These are phyloP conservation scores for Chondrus crispus DNA, from an alignment of 23 red algal species.

Conservation along the genomic window DNA sequence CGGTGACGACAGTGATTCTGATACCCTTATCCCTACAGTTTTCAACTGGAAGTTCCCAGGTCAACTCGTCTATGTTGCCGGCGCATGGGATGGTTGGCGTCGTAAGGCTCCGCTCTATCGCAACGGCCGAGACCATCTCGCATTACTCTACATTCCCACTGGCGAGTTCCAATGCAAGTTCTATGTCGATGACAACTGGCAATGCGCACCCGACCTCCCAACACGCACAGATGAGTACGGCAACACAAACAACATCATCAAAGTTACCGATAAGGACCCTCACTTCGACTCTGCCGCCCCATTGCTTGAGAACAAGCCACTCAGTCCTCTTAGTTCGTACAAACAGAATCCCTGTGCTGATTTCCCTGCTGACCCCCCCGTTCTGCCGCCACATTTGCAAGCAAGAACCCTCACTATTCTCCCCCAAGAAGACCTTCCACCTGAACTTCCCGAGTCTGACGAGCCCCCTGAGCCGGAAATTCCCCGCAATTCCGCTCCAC, in stretches of 20 bases:
- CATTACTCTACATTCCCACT: slow-evolving; percentile 58
- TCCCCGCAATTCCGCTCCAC: background rate
- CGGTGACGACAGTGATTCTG: background rate
- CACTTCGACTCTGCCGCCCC: slow-evolving; percentile 26
- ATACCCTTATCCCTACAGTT: slow-evolving; percentile 62
- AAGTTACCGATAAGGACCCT: background rate
- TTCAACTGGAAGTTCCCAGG: slow-evolving; percentile 80
- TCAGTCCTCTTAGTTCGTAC: slow-evolving; percentile 31
- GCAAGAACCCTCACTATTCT: slow-evolving; percentile 16
- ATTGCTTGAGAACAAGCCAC: background rate
- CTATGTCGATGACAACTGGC: slow-evolving; percentile 80
- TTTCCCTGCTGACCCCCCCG: slow-evolving; percentile 22
- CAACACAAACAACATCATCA: slow-evolving; percentile 64
- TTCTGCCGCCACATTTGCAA: slow-evolving; percentile 25
- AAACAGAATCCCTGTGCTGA: background rate
- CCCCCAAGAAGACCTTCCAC: slow-evolving; percentile 40
- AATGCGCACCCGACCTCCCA: slow-evolving; percentile 32
- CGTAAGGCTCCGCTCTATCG: slow-evolving; percentile 43
- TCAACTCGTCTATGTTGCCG: slow-evolving; percentile 68
- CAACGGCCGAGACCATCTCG: slow-evolving; percentile 62
- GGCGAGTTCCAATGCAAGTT: slow-evolving; percentile 88
- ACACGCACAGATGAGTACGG: slow-evolving; percentile 57
- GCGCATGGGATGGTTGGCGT: slow-evolving; percentile 79
- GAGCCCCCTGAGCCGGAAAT: too few species aligned
- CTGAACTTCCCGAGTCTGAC: background rate